Conservation (phyloP, 352 stramenopile species). For the Phytopythium helicoides region DNA sequence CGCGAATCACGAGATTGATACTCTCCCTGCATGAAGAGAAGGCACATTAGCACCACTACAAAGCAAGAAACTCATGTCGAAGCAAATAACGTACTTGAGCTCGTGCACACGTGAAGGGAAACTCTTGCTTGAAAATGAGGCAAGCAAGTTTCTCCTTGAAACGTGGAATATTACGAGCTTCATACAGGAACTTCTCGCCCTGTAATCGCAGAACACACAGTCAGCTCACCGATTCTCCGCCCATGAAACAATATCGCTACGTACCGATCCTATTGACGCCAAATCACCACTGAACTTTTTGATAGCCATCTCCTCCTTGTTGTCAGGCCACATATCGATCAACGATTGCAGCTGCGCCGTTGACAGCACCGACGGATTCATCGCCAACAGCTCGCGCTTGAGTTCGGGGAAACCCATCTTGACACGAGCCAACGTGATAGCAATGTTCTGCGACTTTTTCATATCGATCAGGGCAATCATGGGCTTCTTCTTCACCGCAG, state of each 20-base stretch:
- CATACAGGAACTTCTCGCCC: conserved; percentile 78
- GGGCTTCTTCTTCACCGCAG: conserved; percentile 56
- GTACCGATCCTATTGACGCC: conserved; percentile 45
- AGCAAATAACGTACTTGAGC: conserved; percentile 33
- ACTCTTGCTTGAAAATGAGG: conserved; percentile 85
- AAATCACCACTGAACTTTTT: conserved; percentile 66
- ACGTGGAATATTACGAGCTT: conserved; percentile 63
- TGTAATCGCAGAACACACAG: conserved; percentile 5
- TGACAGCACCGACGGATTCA: conserved; percentile 77
- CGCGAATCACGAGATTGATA: conserved; percentile 71
- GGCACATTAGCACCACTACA: too few species aligned
- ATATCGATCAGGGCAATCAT: conserved; percentile 82
- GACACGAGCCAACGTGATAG: conserved; percentile 76
- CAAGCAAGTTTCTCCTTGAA: conserved; percentile 73
- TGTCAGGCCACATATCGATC: conserved; percentile 86
- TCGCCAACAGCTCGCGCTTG: conserved; percentile 66
- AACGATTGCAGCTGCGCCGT: conserved; percentile 75
- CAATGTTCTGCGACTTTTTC: conserved; percentile 89
- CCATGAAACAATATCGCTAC: too few species aligned
- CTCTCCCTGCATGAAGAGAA: conserved; percentile 34
- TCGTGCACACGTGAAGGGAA: conserved; percentile 72
- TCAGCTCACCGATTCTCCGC: conserved; percentile 1
- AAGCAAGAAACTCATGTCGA: too few species aligned
- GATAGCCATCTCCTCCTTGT: conserved; percentile 68
- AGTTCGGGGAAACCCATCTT: conserved; percentile 70